Evolutionary conservation across 139 green algal genomes (phyloP), one percentile per base, ranked within the genome.

Genomic region (Chlorella sp.): DNA sequence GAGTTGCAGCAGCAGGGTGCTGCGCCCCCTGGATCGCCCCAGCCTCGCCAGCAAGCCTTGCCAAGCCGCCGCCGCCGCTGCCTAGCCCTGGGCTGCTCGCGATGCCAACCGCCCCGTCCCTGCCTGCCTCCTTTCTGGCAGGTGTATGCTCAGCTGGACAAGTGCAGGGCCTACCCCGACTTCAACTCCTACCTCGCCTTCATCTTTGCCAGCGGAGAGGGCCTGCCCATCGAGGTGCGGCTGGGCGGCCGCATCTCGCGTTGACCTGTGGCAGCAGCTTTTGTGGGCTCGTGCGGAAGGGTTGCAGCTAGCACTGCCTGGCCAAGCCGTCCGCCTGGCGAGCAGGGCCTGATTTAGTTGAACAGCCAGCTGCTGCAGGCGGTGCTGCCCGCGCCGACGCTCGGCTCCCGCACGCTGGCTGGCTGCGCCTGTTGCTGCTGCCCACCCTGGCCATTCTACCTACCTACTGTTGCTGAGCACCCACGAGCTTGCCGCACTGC

Each of bases 181-280:
- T 99, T 99, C 90, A 96, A 96, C 87, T 97, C 97, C 81, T 99
- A 99, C 86, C 87, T 99, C 2, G 93, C 96, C 1, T 97, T 92
- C 85, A 94, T 99, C 28, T 94, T 99, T 36, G 91, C 92, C 1
- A 86, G 88, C 17, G 94, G 88, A 0, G 91, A 96, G 67, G 90
- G 89, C 34, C 85, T 97, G 15, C 81, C 92, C 7, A 74, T 93
- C 0, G 95, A 98, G 91, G 94, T 96, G 57, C 4, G 67, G 3
- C 26, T n/a, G n/a, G 74, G 12, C 55, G 51, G 44, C 51, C 11
- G 16, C 30, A 4, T 34, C n/a, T n/a, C n/a, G 47, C 7, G 26
- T 30, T 3, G 38, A 78, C 39, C 1, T 34, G 38, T 32, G 71
- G 21, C 28, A 17, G 71, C 67, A 25, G 11, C 26, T 62, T 4